Evolutionary conservation across 2,329 filamentous ascomycete genomes (phyloP), one percentile per base, ranked within the genome.

Genomic region (Septoria petroselini): DNA sequence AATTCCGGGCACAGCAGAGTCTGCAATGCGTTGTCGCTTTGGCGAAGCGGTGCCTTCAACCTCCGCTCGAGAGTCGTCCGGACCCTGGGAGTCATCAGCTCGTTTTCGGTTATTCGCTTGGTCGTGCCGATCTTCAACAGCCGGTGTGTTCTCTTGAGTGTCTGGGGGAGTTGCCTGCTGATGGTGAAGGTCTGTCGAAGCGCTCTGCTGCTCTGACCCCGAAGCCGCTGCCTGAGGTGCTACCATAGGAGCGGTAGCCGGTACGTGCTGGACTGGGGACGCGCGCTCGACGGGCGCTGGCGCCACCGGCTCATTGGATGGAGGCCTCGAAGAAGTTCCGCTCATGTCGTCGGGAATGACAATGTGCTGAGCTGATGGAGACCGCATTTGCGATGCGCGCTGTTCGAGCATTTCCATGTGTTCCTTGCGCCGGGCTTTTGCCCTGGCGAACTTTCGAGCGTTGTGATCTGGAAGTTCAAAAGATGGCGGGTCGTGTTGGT

Each of bases 401-500:
- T 46, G 25, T 14, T 51, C 51, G 19, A 46, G 40, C 33, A 43
- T 23, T 21, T 50, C 44, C 40, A 52, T 50, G 29, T 59, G 50
- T 25, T 59, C 60, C 33, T 61, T 50, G 19, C 63, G 62, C 48
- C 61, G 62, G 17, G 54, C 50, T 52, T 66, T 68, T 41, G 61
- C 62, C 18, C 61, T 65, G 18, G 59, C 58, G 33, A 62, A 56
- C 19, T 67, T 69, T 47, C 68, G 59, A 41, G 69, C 65, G 43
- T 76, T 68, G 77, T 71, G 73, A 17, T 79, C 74, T 62, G 85
- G 77, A 62, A 82, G 78, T 65, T 86, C 88, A 58, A 93, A 86
- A 0, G 89, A 85, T 0, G 93, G 93, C 0, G 93, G 93, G 60
- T 95, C 88, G 56, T 88, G 84, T 18, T 79, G 73, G 18, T 84